Conservation (phyloP, 2,329 filamentous ascomycete species). For the Neofusicoccum laricinum region DNA sequence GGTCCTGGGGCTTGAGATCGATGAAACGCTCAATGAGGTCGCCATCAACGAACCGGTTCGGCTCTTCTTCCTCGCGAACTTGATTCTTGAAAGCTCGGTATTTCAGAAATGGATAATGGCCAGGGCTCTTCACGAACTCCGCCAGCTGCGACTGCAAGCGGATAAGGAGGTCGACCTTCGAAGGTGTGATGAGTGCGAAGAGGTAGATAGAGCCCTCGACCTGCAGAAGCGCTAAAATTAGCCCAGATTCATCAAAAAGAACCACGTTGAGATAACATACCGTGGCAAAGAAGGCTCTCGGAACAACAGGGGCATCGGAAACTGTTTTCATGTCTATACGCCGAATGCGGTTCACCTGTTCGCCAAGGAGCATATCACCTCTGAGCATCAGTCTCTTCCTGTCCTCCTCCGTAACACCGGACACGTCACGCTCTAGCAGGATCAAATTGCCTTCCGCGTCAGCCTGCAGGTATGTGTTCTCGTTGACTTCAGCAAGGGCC, state of each 20-base stretch:
- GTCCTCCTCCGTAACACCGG: constrained; percentile 73
- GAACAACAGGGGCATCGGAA: constrained; percentile 66
- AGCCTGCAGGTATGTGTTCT: constrained; percentile 74
- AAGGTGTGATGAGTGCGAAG: constrained; percentile 72
- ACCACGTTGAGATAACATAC: constrained; percentile 51
- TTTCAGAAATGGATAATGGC: constrained; percentile 69
- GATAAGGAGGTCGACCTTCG: constrained; percentile 76
- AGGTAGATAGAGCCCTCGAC: constrained; percentile 90
- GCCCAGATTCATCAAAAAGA: too few relatives aligned
- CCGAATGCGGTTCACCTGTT: constrained; percentile 88
- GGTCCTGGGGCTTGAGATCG: constrained; percentile 60
- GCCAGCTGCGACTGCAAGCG: constrained; percentile 73
- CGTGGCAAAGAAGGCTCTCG: constrained; percentile 84
- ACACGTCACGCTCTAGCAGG: constrained; percentile 70
- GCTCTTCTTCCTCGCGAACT: constrained; percentile 68
- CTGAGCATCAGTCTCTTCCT: constrained; percentile 67
- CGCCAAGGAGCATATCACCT: constrained; percentile 80
- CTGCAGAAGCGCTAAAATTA: constrained; percentile 41
- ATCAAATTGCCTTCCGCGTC: constrained; percentile 87
- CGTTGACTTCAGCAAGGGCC: constrained; percentile 68
- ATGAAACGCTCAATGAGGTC: constrained; percentile 86
- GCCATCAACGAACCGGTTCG: constrained; percentile 86
- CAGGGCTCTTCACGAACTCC: constrained; percentile 58
- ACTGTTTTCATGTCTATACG: constrained; percentile 66
- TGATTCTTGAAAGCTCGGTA: constrained; percentile 81